Base-by-base conservation (phyloP, 2,329 filamentous ascomycete genomes). In the Endocalyx cinctus region DNA sequence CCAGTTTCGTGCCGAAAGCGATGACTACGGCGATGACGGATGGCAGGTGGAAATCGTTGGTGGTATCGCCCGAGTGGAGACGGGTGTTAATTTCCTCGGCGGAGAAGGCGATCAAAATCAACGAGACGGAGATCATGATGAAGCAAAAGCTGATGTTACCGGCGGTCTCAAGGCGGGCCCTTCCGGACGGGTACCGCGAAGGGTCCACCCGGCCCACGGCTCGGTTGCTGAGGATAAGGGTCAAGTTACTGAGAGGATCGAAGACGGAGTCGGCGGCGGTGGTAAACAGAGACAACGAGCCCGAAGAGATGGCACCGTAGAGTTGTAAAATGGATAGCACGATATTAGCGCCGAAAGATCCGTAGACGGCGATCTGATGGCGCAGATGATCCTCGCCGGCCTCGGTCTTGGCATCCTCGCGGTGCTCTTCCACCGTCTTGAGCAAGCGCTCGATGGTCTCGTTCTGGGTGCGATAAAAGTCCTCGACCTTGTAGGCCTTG, bases 111-210 rank as follows among this genome's bases (percentile, higher is more conserved):
- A 98, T 92, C 35, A 98, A 79, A 53, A 97, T 87, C 45, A 94
- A 71, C 0, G 88, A 95, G 6, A 97, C 90, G 8, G 87, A 70
- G 14, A 82, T 88, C 92, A 98, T 97, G 49, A 98, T 70, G 61
- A 94, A 94, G 63, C 88, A 95, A 62, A 98, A 98, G 39, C 84
- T 79, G 45, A 97, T 96, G 54, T 97, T 98, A 33, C 92, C 92
- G 0, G 89, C 86, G 0, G 89, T 97, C 63, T 97, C 90, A 42
- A 98, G 85, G 18, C 92, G 82, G 5, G 89, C 88, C 59, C 95
- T 96, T 43, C 90, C 90, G 0, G 85, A 88, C 0, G 90, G 90
- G 55, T 94, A 98, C 29, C 84, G 83, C 32, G 81, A 77, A 2
- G 85, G 77, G 51, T 98, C 88, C 25, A 97, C 90, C 33, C 78